Evolutionary conservation across 805 yeast genomes (phyloP).

Genomic region (Lachancea meyersii): DNA sequence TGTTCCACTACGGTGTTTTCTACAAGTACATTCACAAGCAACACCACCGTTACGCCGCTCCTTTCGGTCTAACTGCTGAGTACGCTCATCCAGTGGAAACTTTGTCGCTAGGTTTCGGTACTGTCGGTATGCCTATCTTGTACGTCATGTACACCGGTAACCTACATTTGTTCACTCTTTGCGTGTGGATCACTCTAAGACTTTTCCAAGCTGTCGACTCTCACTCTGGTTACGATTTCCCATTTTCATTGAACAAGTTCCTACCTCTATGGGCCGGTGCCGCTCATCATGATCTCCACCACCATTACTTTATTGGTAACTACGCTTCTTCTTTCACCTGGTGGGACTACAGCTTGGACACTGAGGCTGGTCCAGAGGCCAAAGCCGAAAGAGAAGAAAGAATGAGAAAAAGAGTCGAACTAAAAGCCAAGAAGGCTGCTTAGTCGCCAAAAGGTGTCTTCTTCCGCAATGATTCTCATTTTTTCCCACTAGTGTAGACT

Average conservation of each 20-base stretch:
- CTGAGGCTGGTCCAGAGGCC: conserved; percentile 86
- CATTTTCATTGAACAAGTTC: conserved; percentile 89
- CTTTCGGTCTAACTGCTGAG: conserved; percentile 95
- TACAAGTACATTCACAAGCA: conserved; percentile 94
- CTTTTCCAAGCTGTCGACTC: conserved; percentile 96
- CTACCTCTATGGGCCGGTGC: conserved; percentile 98
- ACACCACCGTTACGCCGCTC: conserved; percentile 97
- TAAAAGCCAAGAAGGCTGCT: conserved; percentile 32
- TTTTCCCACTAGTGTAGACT: no score
- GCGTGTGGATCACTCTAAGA: conserved; percentile 80
- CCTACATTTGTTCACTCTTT: conserved; percentile 84
- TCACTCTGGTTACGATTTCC: conserved; percentile 97
- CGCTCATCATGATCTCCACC: conserved; percentile 96
- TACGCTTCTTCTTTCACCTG: conserved; percentile 93
- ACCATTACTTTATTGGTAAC: conserved; percentile 91
- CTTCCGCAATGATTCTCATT: no score
- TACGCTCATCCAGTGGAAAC: conserved; percentile 97
- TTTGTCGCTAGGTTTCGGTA: conserved; percentile 84
- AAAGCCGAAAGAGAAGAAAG: conserved; percentile 64
- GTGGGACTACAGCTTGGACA: conserved; percentile 85
- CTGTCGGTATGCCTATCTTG: conserved; percentile 89
- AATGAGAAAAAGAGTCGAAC: conserved; percentile 51
- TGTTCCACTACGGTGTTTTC: conserved; percentile 80
- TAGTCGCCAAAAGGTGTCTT: no score
- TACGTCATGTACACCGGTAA: conserved; percentile 71